These are phyloP conservation scores for Pyrenula massariospora DNA, from an alignment of 495 filamentous ascomycete genomes.

Conservation along the genomic window DNA sequence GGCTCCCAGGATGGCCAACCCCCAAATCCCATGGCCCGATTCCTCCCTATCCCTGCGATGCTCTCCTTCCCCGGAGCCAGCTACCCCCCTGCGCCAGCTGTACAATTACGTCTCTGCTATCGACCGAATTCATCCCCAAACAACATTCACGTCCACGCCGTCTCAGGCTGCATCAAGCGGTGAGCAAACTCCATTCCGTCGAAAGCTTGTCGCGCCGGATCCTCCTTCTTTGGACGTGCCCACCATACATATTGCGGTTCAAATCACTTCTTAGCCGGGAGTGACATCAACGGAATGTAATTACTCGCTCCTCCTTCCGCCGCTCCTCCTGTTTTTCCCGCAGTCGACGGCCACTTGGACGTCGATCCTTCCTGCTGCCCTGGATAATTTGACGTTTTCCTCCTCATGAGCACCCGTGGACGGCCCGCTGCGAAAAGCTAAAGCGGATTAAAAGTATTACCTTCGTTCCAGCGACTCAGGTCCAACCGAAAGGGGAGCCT, in stretches of 20 bases:
- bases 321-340: not conserved
- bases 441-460: not conserved
- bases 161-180: not conserved
- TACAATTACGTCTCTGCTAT: too few species aligned
- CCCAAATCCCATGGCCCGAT: too few species aligned
- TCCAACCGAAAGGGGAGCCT: too few species aligned
- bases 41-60: not conserved
- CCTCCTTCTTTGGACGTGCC: not conserved
- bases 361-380: not conserved
- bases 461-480: not conserved
- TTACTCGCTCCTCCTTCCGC: not conserved
- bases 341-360: not conserved
- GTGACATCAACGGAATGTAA: not conserved
- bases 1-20: too few species aligned
- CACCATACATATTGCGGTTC: not conserved
- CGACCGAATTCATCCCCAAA: too few species aligned
- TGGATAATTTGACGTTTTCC: not conserved
- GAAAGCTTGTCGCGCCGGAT: too few species aligned
- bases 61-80: not conserved
- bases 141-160: too few species aligned
- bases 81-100: too few species aligned
- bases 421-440: not conserved
- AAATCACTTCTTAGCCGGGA: not conserved
- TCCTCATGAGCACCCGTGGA: not conserved
- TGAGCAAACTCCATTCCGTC: too few species aligned